These are phyloP conservation scores for Polygonum aviculare DNA, from an alignment of 148 eudicot genomes.

Conservation along the genomic window DNA sequence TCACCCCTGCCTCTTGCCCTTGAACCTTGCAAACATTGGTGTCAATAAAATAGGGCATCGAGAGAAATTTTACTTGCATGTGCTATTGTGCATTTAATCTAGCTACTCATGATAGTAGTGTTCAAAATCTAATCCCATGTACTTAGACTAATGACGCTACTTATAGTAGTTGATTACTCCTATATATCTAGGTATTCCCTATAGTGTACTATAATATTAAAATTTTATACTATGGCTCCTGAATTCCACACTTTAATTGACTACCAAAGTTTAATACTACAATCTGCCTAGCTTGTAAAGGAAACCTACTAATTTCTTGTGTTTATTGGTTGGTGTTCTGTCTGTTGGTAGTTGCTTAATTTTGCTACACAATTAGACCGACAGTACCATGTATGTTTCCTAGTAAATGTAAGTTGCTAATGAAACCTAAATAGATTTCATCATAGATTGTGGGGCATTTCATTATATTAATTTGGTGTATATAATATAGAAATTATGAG, in stretches of 20 bases:
- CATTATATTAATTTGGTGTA: not conserved
- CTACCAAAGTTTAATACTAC: not conserved
- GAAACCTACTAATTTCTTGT: not conserved
- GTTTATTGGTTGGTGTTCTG: conserved; percentile 5
- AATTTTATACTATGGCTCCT: not conserved
- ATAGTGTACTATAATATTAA: not conserved
- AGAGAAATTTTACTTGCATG: not conserved
- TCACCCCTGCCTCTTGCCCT: conserved; percentile 4
- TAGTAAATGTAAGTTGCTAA: not conserved
- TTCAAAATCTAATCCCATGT: not conserved
- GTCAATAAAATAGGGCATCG: not conserved
- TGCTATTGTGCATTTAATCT: not conserved
- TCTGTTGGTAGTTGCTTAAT: not conserved
- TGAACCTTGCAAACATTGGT: not conserved
- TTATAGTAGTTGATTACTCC: not conserved
- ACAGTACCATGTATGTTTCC: not conserved
- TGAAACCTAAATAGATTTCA: not conserved
- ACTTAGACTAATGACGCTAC: not conserved
- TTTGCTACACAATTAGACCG: conserved; percentile 9
- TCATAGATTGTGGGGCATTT: not conserved
- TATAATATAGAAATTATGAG: not conserved
- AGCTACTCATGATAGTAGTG: not conserved
- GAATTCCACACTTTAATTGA: not conserved
- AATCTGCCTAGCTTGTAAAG: not conserved
- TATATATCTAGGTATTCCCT: not conserved